Evolutionary conservation across 2,329 filamentous ascomycete species (phyloP), one percentile per base, ranked within the genome.

Genomic region (Pyrenochaeta sp.): DNA sequence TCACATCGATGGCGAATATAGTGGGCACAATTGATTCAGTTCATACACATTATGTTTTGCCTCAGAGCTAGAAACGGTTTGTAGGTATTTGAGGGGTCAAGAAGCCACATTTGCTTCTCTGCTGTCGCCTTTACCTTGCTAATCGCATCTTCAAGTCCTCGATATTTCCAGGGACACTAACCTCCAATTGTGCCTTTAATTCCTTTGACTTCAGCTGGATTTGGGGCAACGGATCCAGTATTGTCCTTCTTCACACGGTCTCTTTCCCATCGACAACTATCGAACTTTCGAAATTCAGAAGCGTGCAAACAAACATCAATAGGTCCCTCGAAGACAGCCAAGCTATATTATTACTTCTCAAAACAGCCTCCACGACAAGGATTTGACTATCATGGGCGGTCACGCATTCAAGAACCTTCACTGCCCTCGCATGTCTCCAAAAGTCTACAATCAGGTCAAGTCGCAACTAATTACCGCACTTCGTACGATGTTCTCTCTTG

Each of bases 371-470:
- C 5, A 24, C 22, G 30, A 45, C 9, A 30, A 30, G 28, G 28
- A 19, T 9, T 40, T 28, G n/a, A 6, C 43, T 37, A 62, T 36
- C 5, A 74, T 74, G 68, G 72, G 69, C 5, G 71, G 68, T 2
- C 58, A 67, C 50, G 68, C 71, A 4, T 73, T 70, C 50, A 64
- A 54, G 10, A 6, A 50, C n/a, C 65, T 73, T 2, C 24, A 66
- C 43, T 66, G 56, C 40, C 72, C 72, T 3, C 67, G 71, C 24
- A 68, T 74, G 6, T 52, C 66, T 1, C 49, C 50, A 2, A 43
- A 54, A 1, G 52, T 69, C 5, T 73, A 73, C 45, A 24, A 56
- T 4, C 53, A 52, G n/a, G 40, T 61, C 32, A 67, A 71, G 25
- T n/a, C 40, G 10, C 57, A 56, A 6, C 50, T 58, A 12, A 65